Conservation (phyloP, 805 yeast genomes). For the Candida verbasci region DNA sequence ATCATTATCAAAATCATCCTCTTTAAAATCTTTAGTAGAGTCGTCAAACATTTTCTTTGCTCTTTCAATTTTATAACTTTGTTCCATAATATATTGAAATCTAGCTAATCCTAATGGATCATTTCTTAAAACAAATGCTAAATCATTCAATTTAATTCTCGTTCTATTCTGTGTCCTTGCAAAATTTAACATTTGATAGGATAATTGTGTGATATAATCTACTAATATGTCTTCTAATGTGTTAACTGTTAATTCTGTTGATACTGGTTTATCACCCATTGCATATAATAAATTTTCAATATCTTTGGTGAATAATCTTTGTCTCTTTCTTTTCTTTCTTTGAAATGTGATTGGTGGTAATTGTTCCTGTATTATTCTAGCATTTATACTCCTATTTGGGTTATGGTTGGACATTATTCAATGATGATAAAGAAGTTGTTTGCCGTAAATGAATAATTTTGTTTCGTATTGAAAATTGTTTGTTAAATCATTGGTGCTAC, state of each 20-base stretch:
- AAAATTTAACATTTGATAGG: slow-evolving; percentile 26
- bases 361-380: neutral
- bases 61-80: slow-evolving; percentile 30
- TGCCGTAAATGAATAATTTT: too few relatives aligned
- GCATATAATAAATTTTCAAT: slow-evolving; percentile 38
- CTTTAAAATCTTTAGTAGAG: slow-evolving; percentile 15
- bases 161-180: slow-evolving; percentile 36
- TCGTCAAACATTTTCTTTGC: slow-evolving; percentile 41
- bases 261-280: slow-evolving; percentile 39
- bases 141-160: slow-evolving; percentile 38
- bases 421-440: too few relatives aligned
- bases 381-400: neutral
- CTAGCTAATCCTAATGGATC: slow-evolving; percentile 41
- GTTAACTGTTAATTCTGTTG: slow-evolving; percentile 33
- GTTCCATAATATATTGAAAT: slow-evolving; percentile 36
- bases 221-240: slow-evolving; percentile 36
- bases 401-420: neutral
- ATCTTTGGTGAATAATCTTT: slow-evolving; percentile 36
- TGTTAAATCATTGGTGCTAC: too few relatives aligned
- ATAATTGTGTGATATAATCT: slow-evolving; percentile 33
- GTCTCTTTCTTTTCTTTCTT: slow-evolving; percentile 23
- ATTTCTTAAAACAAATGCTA: slow-evolving; percentile 36
- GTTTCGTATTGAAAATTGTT: too few relatives aligned
- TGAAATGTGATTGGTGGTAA: slow-evolving; percentile 9
- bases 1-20: slow-evolving; percentile 12